Conservation (phyloP, 2,329 filamentous ascomycete genomes). For the Endocalyx cinctus region DNA sequence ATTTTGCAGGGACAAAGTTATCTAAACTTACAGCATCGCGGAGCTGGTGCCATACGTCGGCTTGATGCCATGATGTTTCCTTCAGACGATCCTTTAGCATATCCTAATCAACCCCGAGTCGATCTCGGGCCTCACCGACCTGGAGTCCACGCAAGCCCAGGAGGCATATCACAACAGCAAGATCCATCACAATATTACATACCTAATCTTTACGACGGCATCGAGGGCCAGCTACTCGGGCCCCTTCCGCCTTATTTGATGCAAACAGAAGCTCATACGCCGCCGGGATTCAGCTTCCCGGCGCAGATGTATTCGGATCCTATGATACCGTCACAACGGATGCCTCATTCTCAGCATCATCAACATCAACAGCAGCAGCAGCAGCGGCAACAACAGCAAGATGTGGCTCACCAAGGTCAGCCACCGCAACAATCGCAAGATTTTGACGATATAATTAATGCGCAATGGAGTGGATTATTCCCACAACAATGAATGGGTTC, state of each 20-base stretch:
- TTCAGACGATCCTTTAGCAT: slow-evolving; percentile 71
- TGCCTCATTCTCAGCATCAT: slow-evolving; percentile 26
- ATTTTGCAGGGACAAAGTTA: slow-evolving; percentile 24
- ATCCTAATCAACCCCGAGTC: slow-evolving; percentile 72
- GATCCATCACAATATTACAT: slow-evolving; percentile 45
- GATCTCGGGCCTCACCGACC: slow-evolving; percentile 39
- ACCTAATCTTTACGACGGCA: slow-evolving; percentile 54
- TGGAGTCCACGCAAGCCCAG: slow-evolving; percentile 24
- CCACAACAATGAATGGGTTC: slow-evolving; percentile 21
- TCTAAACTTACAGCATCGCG: slow-evolving; percentile 19
- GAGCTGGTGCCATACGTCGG: slow-evolving; percentile 50
- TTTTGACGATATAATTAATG: slow-evolving; percentile 44
- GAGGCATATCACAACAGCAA: slow-evolving; percentile 25
- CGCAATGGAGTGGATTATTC: slow-evolving; percentile 27
- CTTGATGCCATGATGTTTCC: slow-evolving; percentile 78
- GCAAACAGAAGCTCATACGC: slow-evolving; percentile 43
- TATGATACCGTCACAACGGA: slow-evolving; percentile 37
- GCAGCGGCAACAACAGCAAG: slow-evolving; percentile 28
- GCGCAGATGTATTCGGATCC: slow-evolving; percentile 40
- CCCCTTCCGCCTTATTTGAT: slow-evolving; percentile 69
- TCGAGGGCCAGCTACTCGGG: slow-evolving; percentile 69
- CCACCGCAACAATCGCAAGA: slow-evolving; percentile 24
- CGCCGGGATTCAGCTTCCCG: slow-evolving; percentile 37
- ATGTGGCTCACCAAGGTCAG: background rate
- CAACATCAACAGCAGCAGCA: slow-evolving; percentile 19